Percentiles rank a stretch among this genome's conserved stretches.
Conservation (phyloP, 768 basidiomycete genomes). For the Boletus pseudopeckii region DNA sequence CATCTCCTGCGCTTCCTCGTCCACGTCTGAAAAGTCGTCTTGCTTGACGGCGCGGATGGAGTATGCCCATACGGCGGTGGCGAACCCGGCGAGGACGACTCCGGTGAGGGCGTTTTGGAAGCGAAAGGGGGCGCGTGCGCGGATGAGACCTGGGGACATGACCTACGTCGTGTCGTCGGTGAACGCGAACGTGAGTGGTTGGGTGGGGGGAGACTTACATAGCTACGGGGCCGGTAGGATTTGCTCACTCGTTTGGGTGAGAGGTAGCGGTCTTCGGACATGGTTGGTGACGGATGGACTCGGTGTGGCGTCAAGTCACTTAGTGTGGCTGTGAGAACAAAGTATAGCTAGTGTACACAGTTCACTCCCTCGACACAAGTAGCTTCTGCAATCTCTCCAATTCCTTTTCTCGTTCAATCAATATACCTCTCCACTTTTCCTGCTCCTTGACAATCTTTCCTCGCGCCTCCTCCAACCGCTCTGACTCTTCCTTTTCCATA, state of each 20-base stretch:
- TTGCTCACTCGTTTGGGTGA: constrained; percentile 30
- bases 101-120: constrained; percentile 80
- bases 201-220: constrained; percentile 22
- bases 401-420: constrained; percentile 84
- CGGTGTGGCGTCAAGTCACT: neutral
- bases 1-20: constrained; percentile 68
- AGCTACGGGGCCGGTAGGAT: constrained; percentile 40
- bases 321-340: constrained; percentile 12
- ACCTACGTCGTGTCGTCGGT: constrained; percentile 31
- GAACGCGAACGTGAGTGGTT: neutral
- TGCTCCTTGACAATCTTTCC: constrained; percentile 71
- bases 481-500: constrained; percentile 87
- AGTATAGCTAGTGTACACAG: too few relatives aligned
- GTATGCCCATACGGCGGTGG: constrained; percentile 83
- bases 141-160: constrained; percentile 84
- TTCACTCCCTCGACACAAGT: constrained; percentile 18
- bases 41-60: constrained; percentile 94
- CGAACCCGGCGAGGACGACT: constrained; percentile 64
- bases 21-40: constrained; percentile 85
- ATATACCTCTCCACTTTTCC: constrained; percentile 59
- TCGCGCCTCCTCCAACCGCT: constrained; percentile 72
- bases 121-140: constrained; percentile 84
- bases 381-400: constrained; percentile 62
- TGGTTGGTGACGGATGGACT: constrained; percentile 7
- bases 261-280: constrained; percentile 35